Evolutionary conservation across 1,139 yeast species (phyloP), one percentile per base, ranked within the genome.

Genomic region (Nakaseomyces nivariensis): DNA sequence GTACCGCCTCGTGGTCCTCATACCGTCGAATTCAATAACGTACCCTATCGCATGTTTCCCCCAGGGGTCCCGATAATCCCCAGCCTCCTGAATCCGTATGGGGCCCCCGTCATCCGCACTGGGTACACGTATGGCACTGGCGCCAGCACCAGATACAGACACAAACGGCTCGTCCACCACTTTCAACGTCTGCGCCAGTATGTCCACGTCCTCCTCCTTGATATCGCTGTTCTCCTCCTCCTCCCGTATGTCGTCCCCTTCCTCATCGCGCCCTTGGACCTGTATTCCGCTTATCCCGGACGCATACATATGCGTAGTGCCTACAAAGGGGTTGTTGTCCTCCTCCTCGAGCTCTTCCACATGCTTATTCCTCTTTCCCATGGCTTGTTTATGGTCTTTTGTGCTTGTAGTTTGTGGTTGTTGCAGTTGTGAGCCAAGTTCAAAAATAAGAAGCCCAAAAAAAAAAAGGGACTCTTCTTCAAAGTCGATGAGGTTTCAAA

Each of bases 11-110:
- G 92, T 75, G n/a, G 43, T 47, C 24, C 31, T 26, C 10, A 10
- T 5, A 5, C 34, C 41, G 34, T 32, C 33, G 1, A 89, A 89
- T 47, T 80, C 77, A 52, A 92, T 86, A 8, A 95, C 82, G 65
- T 92, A 92, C 0, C 89, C 90, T 41, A 92, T 80, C 52, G 85
- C 92, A 49, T 81, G 83, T 66, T 82, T 76, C 61, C 71, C 84
- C 64, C 82, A 60, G 8, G 63, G 60, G 47, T 64, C 67, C 48
- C 57, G 59, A 49, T 57, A 66, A 31, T 63, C 65, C 8, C 69
- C 69, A 9, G 68, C 64, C 40, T 63, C 67, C 4, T 54, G 45
- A 8, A 66, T 61, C 22, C 52, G 52, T 24, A 64, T 59, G 24
- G 29, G 48, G 22, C 2, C 22, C 4, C 43, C 44, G 1, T 29